Evolutionary conservation across 2,329 filamentous ascomycete genomes (phyloP).

Genomic region (Fusarium decemcellulare): DNA sequence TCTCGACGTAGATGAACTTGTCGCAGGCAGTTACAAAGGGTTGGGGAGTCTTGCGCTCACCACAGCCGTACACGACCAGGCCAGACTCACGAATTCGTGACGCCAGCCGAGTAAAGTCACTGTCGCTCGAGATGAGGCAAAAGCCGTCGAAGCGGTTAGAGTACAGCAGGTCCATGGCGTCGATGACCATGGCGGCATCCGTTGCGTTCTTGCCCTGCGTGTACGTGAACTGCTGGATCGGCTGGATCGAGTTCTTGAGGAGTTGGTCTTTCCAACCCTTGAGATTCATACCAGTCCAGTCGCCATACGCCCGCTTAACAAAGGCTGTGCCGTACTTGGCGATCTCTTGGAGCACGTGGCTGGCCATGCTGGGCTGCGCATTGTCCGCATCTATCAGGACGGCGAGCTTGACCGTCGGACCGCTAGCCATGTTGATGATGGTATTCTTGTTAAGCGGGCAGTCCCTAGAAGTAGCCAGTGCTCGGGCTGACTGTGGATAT

Average conservation of each 20-base stretch:
- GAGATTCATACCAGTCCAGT: slow-evolving; percentile 49
- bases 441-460: background rate
- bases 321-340: slow-evolving; percentile 51
- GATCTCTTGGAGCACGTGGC: slow-evolving; percentile 46
- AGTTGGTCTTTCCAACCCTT: slow-evolving; percentile 51
- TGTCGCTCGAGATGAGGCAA: slow-evolving; percentile 53
- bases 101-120: slow-evolving; percentile 54
- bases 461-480: background rate
- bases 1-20: slow-evolving; percentile 51
- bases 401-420: slow-evolving; percentile 43
- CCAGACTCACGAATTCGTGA: slow-evolving; percentile 49
- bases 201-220: slow-evolving; percentile 54
- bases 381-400: slow-evolving; percentile 55
- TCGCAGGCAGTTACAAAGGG: slow-evolving; percentile 52
- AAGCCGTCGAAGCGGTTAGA: slow-evolving; percentile 51
- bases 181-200: slow-evolving; percentile 54
- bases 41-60: slow-evolving; percentile 50
- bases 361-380: slow-evolving; percentile 37
- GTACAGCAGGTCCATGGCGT: slow-evolving; percentile 56
- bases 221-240: slow-evolving; percentile 55
- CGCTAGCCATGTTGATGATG: background rate
- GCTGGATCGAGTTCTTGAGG: slow-evolving; percentile 51
- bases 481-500: no score
- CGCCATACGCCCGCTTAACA: slow-evolving; percentile 52
- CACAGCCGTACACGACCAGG: slow-evolving; percentile 49